Evolutionary conservation across 805 yeast species (phyloP), one percentile per base, ranked within the genome.

Genomic region (Zygosaccharomyces bisporus): DNA sequence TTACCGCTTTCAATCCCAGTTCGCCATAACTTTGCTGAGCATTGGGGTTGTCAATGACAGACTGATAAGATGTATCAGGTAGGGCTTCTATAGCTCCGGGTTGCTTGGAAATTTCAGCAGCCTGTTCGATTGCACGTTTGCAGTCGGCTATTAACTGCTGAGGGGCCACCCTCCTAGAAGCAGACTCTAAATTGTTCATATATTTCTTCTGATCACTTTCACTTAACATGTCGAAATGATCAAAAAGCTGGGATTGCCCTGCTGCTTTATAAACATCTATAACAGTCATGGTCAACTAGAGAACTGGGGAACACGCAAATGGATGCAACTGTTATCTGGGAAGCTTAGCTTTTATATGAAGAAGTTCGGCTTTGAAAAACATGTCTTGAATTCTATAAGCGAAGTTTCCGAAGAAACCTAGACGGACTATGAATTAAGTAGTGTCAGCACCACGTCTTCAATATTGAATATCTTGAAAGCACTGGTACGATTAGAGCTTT

Each of bases 1-100:
- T 64, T 43, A 93, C 82, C 23, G 91, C 85, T 19, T 78, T 69
- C 13, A 82, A 64, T 10, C 99, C 99, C 12, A 68, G 33, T 2
- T 64, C 44, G 17, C 56, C 53, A 79, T 83, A 83, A 58, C 74
- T 66, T 7, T 48, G 46, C 5, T 58, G 47, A 20, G 62, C 49
- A 6, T 61, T 55, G 9, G 48, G 50, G 25, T 63, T 54, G 6
- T 58, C 61, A 34, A 65, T 62, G 21, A 77, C 76, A 12, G 83
- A 67, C 17, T 75, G 71, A 21, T 77, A 74, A 0, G 81, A 80
- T 1, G 76, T 59, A 6, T 61, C 59, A 0, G 90, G 88, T 19
- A 83, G 67, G 53, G 85, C 68, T 60, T 69, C 59, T 56, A 76
- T 57, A 34, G 60, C 17, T 50, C 27, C 33, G 34, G 50, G 36